Conservation (phyloP, 2,329 filamentous ascomycete species). For the Cladophialophora carrionii region DNA sequence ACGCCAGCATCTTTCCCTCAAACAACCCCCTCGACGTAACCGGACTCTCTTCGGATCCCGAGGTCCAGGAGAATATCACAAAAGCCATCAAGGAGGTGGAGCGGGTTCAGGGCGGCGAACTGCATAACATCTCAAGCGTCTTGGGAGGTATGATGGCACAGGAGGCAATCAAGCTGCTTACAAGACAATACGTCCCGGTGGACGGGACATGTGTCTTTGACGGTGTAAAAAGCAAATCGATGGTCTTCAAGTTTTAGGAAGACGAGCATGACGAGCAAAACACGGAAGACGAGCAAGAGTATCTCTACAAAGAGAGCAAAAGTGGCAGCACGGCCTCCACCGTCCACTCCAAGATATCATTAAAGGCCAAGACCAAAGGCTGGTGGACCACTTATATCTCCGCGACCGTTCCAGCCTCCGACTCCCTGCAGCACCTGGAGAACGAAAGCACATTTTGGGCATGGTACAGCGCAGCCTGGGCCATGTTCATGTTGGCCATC, state of each 20-base stretch:
- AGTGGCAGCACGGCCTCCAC: neutral
- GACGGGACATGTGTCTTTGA: slow-evolving; percentile 68
- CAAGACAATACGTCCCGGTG: slow-evolving; percentile 67
- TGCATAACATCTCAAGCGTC: slow-evolving; percentile 89
- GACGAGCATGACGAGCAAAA: neutral
- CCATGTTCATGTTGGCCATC: neutral
- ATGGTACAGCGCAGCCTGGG: neutral
- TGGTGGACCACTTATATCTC: slow-evolving; percentile 2
- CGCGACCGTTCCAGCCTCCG: neutral
- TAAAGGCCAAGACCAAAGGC: neutral
- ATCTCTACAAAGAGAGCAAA: neutral
- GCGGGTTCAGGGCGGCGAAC: slow-evolving; percentile 77
- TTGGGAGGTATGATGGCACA: slow-evolving; percentile 94
- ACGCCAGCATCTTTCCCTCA: slow-evolving; percentile 42
- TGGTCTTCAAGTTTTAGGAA: slow-evolving; percentile 35
- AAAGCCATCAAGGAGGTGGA: slow-evolving; percentile 68
- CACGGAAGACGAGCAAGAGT: neutral
- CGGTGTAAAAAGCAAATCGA: slow-evolving; percentile 60
- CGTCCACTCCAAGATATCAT: neutral
- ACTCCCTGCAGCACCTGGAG: neutral
- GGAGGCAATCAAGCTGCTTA: slow-evolving; percentile 83
- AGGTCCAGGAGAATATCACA: slow-evolving; percentile 51
- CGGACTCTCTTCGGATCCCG: slow-evolving; percentile 44
- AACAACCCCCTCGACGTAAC: slow-evolving; percentile 42
- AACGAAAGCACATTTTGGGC: slow-evolving; percentile 6